Base-by-base conservation (phyloP, 495 filamentous ascomycete genomes). In the Letharia lupina region DNA sequence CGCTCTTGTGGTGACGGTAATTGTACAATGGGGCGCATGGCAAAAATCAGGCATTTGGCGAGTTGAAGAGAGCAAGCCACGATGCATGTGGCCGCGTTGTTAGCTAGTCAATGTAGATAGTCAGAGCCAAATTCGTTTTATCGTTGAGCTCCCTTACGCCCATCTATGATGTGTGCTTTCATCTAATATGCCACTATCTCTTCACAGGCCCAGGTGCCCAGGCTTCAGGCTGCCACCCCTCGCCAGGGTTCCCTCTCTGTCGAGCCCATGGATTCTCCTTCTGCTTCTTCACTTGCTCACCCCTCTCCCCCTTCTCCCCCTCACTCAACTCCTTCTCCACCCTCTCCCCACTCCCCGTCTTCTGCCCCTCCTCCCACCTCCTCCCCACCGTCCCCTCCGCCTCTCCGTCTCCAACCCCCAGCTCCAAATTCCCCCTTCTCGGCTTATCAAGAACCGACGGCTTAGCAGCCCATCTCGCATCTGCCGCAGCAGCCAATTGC, bases 391-490 rank as follows among this genome's bases (percentile, higher is more conserved):
- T 66, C 65, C 64, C 75, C 64, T 72, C 65, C 67, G 67, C 60
- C 66, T 74, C 73, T 58, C 73, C 47, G 70, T 72, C 68, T 65
- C 67, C 71, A 44, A 70, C 62, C 3, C 70, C 70, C 71, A 67
- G 59, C 48, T 71, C 66, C 73, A 73, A 35, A 56, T 69, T 71
- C 45, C 61, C 60, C 62, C 79, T 61, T 48, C 70, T 72, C 4
- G 85, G 86, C 58, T 78, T 75, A 70, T 89, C 85, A 52, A 89
- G 78, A 67, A 80, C 81, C 23, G 81, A 85, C 1, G 88, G 82
- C 72, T 94, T 92, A 18, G 86, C 86, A 9, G 82, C 88, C 94
- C 94, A 98, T 33, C 91, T 80, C 45, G 88, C 89, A 73, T 98
- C 92, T 12, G 93, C 93, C 39, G 87, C 73, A 40, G 83, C 87